phyloP scores from a whole-genome alignment of 1,139 yeast genomes.

The Pichia sp. region DNA sequence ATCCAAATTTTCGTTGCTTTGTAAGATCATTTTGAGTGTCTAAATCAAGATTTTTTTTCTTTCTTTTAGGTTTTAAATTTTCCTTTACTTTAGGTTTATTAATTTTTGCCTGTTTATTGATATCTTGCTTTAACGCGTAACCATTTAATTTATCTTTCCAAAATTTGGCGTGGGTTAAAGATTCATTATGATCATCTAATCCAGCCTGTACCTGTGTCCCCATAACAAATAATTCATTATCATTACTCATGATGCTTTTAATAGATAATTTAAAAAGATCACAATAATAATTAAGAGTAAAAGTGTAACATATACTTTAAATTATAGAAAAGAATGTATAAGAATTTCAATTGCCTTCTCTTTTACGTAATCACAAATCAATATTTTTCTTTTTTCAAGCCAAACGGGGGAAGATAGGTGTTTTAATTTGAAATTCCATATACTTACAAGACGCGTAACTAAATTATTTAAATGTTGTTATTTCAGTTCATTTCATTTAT shows the following conservation, averaged over 20 bases:
- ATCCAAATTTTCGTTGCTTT: constrained; percentile 12
- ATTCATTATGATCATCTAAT: constrained; percentile 18
- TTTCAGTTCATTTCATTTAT: too few species aligned
- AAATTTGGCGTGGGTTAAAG: not conserved
- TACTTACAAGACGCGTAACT: too few species aligned
- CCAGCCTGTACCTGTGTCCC: constrained; percentile 28
- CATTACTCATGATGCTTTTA: not conserved
- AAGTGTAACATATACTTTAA: too few species aligned
- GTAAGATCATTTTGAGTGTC: not conserved
- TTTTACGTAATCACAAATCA: not conserved
- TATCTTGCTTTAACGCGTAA: constrained; percentile 1
- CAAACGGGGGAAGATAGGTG: not conserved
- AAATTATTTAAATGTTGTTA: too few species aligned
- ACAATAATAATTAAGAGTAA: not conserved
- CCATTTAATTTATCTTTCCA: constrained; percentile 18
- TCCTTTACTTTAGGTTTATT: not conserved
- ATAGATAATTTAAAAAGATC: not conserved
- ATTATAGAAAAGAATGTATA: too few species aligned
- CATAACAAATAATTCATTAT: constrained; percentile 11
- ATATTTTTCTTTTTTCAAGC: not conserved
- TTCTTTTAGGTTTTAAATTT: not conserved
- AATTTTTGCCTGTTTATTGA: not conserved
- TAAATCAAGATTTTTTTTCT: not conserved
- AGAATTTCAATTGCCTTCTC: not conserved
- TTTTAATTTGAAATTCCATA: too few species aligned